Evolutionary conservation across 78 protist genomes (phyloP).

Genomic region (Mastigamoeba balamuthi): DNA sequence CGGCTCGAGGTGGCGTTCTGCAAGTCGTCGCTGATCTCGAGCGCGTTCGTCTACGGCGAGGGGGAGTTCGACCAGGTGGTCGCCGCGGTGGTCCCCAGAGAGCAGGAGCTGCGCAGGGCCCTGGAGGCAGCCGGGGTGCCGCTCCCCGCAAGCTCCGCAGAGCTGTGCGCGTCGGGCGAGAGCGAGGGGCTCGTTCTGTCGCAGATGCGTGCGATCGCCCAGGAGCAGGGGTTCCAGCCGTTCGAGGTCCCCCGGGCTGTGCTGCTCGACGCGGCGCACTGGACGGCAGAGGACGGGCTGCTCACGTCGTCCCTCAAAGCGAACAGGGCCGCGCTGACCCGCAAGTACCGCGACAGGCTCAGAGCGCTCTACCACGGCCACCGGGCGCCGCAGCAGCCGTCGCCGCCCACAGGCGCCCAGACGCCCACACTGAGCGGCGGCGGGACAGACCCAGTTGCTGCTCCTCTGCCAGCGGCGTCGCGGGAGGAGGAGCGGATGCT

Average conservation of each 20-base stretch:
- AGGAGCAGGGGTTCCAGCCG: slow-evolving; percentile 37
- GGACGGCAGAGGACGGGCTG: slow-evolving; percentile 47
- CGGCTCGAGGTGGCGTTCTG: slow-evolving; percentile 24
- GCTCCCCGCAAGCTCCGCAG: slow-evolving; percentile 2
- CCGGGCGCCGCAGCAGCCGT: too few species aligned
- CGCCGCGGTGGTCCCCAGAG: slow-evolving; percentile 57
- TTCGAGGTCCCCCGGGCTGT: slow-evolving; percentile 36
- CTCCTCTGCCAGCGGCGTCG: too few species aligned
- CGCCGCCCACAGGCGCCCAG: too few species aligned
- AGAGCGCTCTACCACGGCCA: slow-evolving; percentile 26
- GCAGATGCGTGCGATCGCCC: slow-evolving; percentile 11
- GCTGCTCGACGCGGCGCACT: slow-evolving; percentile 30
- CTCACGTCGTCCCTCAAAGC: slow-evolving; percentile 79
- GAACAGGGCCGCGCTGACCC: slow-evolving; percentile 36
- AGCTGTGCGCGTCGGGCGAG: too few species aligned
- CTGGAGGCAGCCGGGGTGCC: too few species aligned
- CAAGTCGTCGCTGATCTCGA: slow-evolving; percentile 18
- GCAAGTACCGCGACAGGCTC: slow-evolving; percentile 16
- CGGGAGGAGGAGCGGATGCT: too few species aligned
- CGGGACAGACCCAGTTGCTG: too few species aligned
- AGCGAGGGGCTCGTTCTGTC: too few species aligned
- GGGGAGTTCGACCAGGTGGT: slow-evolving; percentile 34
- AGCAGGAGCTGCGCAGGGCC: too few species aligned
- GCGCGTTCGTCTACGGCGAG: slow-evolving; percentile 52
- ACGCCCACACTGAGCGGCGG: too few species aligned